Evolutionary conservation across 495 filamentous ascomycete genomes (phyloP), one percentile per base, ranked within the genome.

Genomic region (Penicillium simplicissimum): DNA sequence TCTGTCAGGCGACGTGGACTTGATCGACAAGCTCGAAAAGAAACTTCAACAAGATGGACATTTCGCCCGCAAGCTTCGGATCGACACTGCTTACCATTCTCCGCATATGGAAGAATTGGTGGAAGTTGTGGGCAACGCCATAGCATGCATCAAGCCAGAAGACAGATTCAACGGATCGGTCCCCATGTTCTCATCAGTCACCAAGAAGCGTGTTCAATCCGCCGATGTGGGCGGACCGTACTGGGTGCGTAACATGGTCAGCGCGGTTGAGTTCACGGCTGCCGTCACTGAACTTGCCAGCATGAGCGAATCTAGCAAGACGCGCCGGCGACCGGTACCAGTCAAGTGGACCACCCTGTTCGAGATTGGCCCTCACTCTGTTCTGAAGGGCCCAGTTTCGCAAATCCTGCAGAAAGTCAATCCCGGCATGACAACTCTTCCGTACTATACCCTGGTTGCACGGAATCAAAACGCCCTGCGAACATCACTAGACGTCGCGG

Each of bases 351-450:
- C 47, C 13, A 23, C 45, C 1, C 52, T 69, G 21, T 14, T 89
- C 17, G 85, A 88, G 57, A 74, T 88, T 34, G 87, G 87, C 0
- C 86, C 87, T 0, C 86, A 89, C 56, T 69, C 76, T 2, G 82
- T 85, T 3, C 72, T 90, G 11, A 76, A 82, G 47, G 84, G 86
- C 0, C 86, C 87, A 6, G 67, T 88, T 19, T 79, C 76, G 57
- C 84, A 88, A 52, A 87, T 81, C 8, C 61, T 88, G n/a, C 78
- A 84, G 45, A 56, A 37, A 21, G 60, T 61, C 21, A 60, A 61
- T n/a, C 21, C 55, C 11, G 67, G 55, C 2, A 51, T 79, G 28
- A 58, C 65, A 19, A 47, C 57, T 3, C 34, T 79, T 1, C 59
- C 65, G 15, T 85, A 85, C 58, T 13, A 67, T 13, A 58, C 72